phyloP scores from a whole-genome alignment of 2,329 filamentous ascomycete species.

The Ilyonectria destructans region DNA sequence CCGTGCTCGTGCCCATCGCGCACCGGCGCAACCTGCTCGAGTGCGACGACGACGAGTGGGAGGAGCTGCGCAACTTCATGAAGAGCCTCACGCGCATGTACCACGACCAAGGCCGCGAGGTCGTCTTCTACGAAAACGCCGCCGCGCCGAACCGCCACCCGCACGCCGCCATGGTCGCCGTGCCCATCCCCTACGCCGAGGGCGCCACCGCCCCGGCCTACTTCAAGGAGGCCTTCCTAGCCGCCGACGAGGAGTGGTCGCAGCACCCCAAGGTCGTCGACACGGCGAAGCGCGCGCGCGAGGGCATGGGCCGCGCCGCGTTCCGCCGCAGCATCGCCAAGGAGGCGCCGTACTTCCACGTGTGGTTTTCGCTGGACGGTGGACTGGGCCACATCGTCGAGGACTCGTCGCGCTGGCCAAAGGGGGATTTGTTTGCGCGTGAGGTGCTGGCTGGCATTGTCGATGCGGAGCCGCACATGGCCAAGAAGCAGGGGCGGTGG shows the following conservation, averaged over 20 bases:
- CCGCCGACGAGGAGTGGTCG: slow-evolving; percentile 92
- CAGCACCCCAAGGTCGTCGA: slow-evolving; percentile 97
- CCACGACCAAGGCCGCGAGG: slow-evolving; percentile 91
- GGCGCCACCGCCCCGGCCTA: slow-evolving; percentile 94
- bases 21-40: slow-evolving; percentile 94
- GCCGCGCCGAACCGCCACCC: slow-evolving; percentile 83
- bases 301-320: slow-evolving; percentile 81
- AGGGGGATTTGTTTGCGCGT: slow-evolving; percentile 91
- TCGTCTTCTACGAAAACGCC: slow-evolving; percentile 98
- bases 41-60: slow-evolving; percentile 99
- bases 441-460: slow-evolving; percentile 95
- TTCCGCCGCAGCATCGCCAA: slow-evolving; percentile 89
- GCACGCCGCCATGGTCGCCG: slow-evolving; percentile 88
- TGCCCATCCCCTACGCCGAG: slow-evolving; percentile 92
- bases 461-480: slow-evolving; percentile 83
- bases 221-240: slow-evolving; percentile 94
- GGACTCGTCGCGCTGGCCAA: slow-evolving; percentile 87
- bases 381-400: slow-evolving; percentile 95
- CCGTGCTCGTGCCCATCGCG: slow-evolving; percentile 90
- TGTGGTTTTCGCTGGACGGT: slow-evolving; percentile 94
- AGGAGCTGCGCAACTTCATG: slow-evolving; percentile 99
- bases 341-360: slow-evolving; percentile 99
- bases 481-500: slow-evolving; percentile 95
- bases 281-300: slow-evolving; percentile 77
- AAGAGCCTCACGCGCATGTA: slow-evolving; percentile 96